These are phyloP conservation scores for Alternaria metachromatica DNA, from an alignment of 2,329 filamentous ascomycete genomes.

Conservation along the genomic window DNA sequence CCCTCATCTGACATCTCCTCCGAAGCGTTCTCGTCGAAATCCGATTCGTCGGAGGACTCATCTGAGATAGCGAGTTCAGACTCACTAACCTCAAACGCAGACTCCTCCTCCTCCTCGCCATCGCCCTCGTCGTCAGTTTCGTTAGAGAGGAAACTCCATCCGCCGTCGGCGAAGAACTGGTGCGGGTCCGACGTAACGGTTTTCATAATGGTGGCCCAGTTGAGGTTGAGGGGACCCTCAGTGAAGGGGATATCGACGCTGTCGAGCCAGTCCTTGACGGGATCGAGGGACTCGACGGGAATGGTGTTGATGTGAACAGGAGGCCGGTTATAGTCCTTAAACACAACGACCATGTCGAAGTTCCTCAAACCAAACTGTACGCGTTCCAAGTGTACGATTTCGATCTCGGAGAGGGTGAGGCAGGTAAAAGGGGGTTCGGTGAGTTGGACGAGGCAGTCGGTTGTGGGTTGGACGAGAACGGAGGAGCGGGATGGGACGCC, in stretches of 20 bases:
- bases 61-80: slow-evolving; percentile 76
- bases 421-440: slow-evolving; percentile 98
- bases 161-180: slow-evolving; percentile 92
- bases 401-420: slow-evolving; percentile 92
- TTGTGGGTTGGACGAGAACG: slow-evolving; percentile 93
- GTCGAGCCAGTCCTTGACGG: slow-evolving; percentile 97
- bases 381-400: slow-evolving; percentile 93
- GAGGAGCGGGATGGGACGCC: slow-evolving; percentile 96
- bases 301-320: slow-evolving; percentile 98
- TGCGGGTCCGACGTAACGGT: slow-evolving; percentile 94
- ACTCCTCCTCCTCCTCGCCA: slow-evolving; percentile 83
- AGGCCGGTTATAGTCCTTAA: slow-evolving; percentile 92
- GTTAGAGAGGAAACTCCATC: slow-evolving; percentile 89
- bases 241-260: slow-evolving; percentile 92
- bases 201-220: slow-evolving; percentile 99
- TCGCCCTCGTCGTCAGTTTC: slow-evolving; percentile 85
- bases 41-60: slow-evolving; percentile 84
- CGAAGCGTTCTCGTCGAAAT: slow-evolving; percentile 89
- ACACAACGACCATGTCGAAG: slow-evolving; percentile 97
- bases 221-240: slow-evolving; percentile 94
- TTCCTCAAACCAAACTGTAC: slow-evolving; percentile 97
- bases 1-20: slow-evolving; percentile 76
- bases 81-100: slow-evolving; percentile 88
- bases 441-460: slow-evolving; percentile 94
- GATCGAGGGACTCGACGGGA: slow-evolving; percentile 90